These are phyloP conservation scores for Amanita molliuscula DNA, from an alignment of 768 basidiomycete genomes.

Conservation along the genomic window DNA sequence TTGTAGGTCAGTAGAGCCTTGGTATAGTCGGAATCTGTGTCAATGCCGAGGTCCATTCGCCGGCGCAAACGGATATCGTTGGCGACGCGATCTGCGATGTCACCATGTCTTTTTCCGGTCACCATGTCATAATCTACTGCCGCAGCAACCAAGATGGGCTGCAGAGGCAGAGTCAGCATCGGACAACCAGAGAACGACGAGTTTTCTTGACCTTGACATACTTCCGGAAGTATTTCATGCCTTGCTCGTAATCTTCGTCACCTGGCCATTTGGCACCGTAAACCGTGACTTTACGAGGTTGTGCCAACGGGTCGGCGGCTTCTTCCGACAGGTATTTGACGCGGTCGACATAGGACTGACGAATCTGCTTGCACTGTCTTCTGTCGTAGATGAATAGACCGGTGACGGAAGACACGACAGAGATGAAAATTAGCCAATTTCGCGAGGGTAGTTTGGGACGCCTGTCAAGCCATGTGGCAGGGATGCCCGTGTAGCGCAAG, in stretches of 20 bases:
- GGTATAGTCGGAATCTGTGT: slow-evolving; percentile 30
- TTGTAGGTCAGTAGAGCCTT: slow-evolving; percentile 43
- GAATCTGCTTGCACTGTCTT: slow-evolving; percentile 65
- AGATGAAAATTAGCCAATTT: slow-evolving; percentile 91
- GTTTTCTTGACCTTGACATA: slow-evolving; percentile 79
- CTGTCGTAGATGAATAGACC: slow-evolving; percentile 86
- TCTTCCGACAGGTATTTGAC: slow-evolving; percentile 73
- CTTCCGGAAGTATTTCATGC: slow-evolving; percentile 85
- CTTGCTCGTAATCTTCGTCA: slow-evolving; percentile 84
- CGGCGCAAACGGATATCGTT: slow-evolving; percentile 65
- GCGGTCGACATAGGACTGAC: slow-evolving; percentile 65
- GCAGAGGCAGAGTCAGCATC: slow-evolving; percentile 9
- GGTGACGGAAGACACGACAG: slow-evolving; percentile 57
- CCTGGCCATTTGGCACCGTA: slow-evolving; percentile 90
- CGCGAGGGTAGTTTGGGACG: slow-evolving; percentile 81
- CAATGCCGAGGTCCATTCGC: slow-evolving; percentile 55
- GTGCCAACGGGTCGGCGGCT: slow-evolving; percentile 50
- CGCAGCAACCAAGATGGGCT: slow-evolving; percentile 93
- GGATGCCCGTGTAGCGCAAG: slow-evolving; percentile 60
- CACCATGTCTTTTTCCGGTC: slow-evolving; percentile 75
- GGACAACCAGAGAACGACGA: slow-evolving; percentile 2
- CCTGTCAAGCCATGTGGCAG: slow-evolving; percentile 72
- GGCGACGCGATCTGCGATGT: slow-evolving; percentile 67
- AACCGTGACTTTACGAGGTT: slow-evolving; percentile 73
- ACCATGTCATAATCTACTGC: slow-evolving; percentile 88